phyloP scores from a whole-genome alignment of 148 eudicot species.

The Arbutus unedo region DNA sequence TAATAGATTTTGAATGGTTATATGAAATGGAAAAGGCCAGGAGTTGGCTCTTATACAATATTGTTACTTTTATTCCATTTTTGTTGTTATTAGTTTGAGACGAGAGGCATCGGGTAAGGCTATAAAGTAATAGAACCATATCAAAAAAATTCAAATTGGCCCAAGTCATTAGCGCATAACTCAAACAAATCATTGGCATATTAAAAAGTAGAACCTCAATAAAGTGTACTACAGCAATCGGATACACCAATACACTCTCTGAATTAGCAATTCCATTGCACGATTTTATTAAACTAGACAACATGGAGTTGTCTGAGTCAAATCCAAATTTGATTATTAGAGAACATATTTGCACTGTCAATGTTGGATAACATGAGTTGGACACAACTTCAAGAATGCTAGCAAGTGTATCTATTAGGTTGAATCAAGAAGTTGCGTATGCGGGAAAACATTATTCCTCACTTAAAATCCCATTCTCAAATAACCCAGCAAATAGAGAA shows the following conservation, averaged over 20 bases:
- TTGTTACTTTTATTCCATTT: too few relatives aligned
- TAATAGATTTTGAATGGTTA: too few relatives aligned
- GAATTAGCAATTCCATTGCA: constrained; percentile 47
- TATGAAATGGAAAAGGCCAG: too few relatives aligned
- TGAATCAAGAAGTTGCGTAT: constrained; percentile 27
- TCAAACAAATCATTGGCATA: too few relatives aligned
- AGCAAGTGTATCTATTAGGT: constrained; percentile 49
- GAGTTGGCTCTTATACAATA: too few relatives aligned
- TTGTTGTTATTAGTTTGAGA: too few relatives aligned
- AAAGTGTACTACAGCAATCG: too few relatives aligned
- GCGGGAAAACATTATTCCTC: constrained; percentile 25
- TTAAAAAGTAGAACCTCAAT: too few relatives aligned
- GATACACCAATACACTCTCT: constrained; percentile 27
- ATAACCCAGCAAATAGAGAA: constrained; percentile 51
- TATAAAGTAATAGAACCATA: too few relatives aligned
- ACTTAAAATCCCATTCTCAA: constrained; percentile 31
- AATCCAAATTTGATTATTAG: constrained; percentile 37
- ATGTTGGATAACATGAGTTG: neutral
- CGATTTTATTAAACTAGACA: constrained; percentile 46
- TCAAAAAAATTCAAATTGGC: too few relatives aligned
- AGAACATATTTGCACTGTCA: constrained; percentile 48
- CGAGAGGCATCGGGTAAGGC: too few relatives aligned
- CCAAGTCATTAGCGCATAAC: too few relatives aligned
- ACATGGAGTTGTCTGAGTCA: neutral
- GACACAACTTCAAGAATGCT: constrained; percentile 47